Conservation (phyloP, 345 rosid genomes). For the Odontarrhena argentea region DNA sequence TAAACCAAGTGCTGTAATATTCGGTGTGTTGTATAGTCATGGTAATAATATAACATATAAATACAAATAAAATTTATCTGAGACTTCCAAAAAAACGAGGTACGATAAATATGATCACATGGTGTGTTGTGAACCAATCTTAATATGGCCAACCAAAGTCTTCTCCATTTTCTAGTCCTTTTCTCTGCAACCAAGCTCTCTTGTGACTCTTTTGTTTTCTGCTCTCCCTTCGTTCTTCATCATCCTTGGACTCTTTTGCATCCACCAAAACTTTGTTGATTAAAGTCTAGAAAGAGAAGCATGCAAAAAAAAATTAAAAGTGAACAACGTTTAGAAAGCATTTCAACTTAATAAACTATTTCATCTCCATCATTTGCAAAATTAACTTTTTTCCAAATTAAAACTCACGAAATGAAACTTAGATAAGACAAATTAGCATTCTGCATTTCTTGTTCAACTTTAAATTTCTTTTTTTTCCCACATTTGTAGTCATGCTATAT, state of each 20-base stretch:
- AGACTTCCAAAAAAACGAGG: constrained; percentile 5
- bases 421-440: constrained; percentile 20
- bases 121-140: constrained; percentile 29
- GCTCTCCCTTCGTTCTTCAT: not conserved
- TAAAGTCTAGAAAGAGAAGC: too few species aligned
- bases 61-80: not conserved
- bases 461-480: not conserved
- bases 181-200: constrained; percentile 1
- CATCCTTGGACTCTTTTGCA: constrained; percentile 1
- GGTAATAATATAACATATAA: not conserved
- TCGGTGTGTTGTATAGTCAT: not conserved
- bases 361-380: not conserved
- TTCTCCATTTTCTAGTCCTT: constrained; percentile 29
- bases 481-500: not conserved
- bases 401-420: not conserved
- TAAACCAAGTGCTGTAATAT: not conserved
- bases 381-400: too few species aligned
- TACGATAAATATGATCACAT: constrained; percentile 28
- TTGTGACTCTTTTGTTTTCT: not conserved
- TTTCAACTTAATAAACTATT: not conserved
- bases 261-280: not conserved
- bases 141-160: constrained; percentile 32
- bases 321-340: not conserved
- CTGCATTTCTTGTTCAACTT: constrained; percentile 7
- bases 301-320: not conserved